Evolutionary conservation across 2,329 filamentous ascomycete species (phyloP), one percentile per base, ranked within the genome.

Genomic region (Cladosporium sp.): DNA sequence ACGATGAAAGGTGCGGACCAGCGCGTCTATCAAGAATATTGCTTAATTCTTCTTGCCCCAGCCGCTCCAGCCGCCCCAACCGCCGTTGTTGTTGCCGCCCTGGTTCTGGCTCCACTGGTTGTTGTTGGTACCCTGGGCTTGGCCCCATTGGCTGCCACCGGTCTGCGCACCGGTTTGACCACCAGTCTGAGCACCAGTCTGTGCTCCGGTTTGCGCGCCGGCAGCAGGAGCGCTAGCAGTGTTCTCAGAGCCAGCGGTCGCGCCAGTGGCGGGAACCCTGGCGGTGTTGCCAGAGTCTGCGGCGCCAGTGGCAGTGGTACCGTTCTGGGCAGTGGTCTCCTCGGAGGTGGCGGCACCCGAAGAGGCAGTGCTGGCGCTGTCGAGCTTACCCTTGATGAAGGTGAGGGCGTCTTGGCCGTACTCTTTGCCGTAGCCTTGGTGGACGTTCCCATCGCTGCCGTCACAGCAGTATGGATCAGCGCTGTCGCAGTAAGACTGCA

Each of bases 401-500:
- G 78, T 68, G 39, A 89, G 73, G 1, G 87, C 87, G 70, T 86
- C 79, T 5, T 79, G 72, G 1, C 87, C 87, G 67, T 90, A 89
- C 70, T 85, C 85, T 68, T 74, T 77, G 6, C 84, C 86, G 66
- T 90, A 90, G 61, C 86, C 82, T 73, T 88, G 83, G 75, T 89
- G 88, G 14, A 83, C 81, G 69, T 84, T 83, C 26, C 82, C 79
- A 66, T 89, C 81, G 70, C 83, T 87, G 62, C 87, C 88, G 49
- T 84, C 87, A 76, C 86, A 89, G 82, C 88, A 90, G 78, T 87
- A 89, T 0, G 87, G 87, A 68, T 90, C 88, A 3, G 83, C 72
- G 5, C 83, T 77, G 69, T 90, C 88, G 75, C 88, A 90, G 81
- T 89, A 90, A 7, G 85, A 86, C 78, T 89, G 79, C 71, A 89